phyloP scores from a whole-genome alignment of 345 rosid species.

The Bruguiera parviflora region DNA sequence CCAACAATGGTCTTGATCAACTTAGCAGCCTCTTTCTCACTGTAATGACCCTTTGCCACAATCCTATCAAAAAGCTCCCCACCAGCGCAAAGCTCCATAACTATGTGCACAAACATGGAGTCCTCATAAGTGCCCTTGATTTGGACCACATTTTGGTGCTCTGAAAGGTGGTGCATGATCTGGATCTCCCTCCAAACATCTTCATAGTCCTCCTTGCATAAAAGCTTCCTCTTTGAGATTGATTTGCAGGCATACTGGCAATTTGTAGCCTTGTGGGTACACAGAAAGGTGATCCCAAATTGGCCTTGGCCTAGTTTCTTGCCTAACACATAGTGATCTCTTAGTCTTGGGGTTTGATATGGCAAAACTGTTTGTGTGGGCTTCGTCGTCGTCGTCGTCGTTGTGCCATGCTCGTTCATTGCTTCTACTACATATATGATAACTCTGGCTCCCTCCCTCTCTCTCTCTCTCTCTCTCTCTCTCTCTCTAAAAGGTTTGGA shows the following conservation, averaged over 20 bases:
- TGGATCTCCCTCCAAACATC: conserved; percentile 86
- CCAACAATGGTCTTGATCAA: conserved; percentile 79
- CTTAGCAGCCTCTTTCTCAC: conserved; percentile 86
- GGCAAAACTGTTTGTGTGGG: conserved; percentile 62
- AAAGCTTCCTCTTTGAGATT: conserved; percentile 69
- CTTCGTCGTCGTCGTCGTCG: conserved; percentile 25
- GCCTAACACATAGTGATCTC: conserved; percentile 47
- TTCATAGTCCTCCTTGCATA: conserved; percentile 66
- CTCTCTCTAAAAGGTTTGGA: not conserved
- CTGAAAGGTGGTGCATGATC: conserved; percentile 82
- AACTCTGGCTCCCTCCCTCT: too few relatives aligned
- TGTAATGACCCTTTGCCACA: conserved; percentile 85
- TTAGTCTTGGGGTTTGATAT: conserved; percentile 67
- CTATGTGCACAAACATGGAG: conserved; percentile 82
- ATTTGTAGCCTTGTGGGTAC: conserved; percentile 50
- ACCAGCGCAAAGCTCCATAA: conserved; percentile 94
- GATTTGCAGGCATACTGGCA: conserved; percentile 66
- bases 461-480: too few relatives aligned
- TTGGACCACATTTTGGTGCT: conserved; percentile 57
- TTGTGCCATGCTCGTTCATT: conserved; percentile 13
- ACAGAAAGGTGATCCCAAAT: conserved; percentile 69
- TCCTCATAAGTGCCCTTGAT: conserved; percentile 90
- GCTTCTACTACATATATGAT: not conserved
- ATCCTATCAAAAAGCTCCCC: conserved; percentile 97
- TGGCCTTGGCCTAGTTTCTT: conserved; percentile 71